These are phyloP conservation scores for Coniochaeta sp. DNA, from an alignment of 2,329 filamentous ascomycete genomes.

Conservation along the genomic window DNA sequence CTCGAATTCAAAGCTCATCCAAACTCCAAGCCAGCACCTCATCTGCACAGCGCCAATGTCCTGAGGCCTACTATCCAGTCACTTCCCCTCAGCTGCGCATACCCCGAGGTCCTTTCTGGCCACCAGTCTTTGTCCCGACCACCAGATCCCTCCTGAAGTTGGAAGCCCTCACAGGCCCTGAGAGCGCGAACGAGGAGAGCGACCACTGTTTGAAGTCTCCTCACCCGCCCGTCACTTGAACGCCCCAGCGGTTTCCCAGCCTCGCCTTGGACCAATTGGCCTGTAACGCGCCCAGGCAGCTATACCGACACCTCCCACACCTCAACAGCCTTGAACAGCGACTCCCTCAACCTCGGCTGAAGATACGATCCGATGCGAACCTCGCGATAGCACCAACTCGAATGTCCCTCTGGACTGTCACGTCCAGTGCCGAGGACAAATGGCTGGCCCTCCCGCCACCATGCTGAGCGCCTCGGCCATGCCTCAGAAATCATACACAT, in stretches of 20 bases:
- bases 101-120: too few relatives aligned
- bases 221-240: not conserved
- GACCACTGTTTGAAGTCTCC: not conserved
- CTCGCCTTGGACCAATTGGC: not conserved
- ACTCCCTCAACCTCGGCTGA: not conserved
- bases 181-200: not conserved
- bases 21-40: not conserved
- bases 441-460: conserved; percentile 26
- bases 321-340: not conserved
- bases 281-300: not conserved
- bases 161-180: too few relatives aligned
- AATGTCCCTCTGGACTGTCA: conserved; percentile 18
- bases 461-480: conserved; percentile 48
- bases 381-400: conserved; percentile 10
- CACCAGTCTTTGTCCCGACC: too few relatives aligned
- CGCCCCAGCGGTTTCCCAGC: not conserved
- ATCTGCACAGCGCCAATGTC: not conserved
- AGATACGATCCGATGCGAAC: not conserved
- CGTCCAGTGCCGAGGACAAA: conserved; percentile 23
- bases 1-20: not conserved
- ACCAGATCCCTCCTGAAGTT: too few relatives aligned
- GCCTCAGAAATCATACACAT: conserved; percentile 40
- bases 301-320: not conserved
- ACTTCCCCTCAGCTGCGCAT: too few relatives aligned
- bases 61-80: too few relatives aligned